Base-by-base conservation (phyloP, 257 asterid species). In the Ligustrum vulgare region DNA sequence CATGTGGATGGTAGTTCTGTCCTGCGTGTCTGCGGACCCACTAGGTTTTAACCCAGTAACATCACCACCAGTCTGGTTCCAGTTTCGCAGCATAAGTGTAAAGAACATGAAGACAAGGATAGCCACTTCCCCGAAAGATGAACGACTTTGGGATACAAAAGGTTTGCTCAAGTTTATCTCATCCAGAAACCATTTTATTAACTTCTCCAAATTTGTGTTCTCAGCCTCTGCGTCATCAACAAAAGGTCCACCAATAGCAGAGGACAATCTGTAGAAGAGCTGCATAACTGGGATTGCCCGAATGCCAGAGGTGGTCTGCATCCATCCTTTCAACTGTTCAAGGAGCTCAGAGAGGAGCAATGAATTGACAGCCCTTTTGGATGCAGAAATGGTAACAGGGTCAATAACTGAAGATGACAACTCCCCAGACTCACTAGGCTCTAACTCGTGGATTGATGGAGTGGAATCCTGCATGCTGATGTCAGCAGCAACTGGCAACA, bases 271-370 rank as follows among this genome's bases (percentile, higher is more conserved):
- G 84, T 93, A 90, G 81, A 95, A 88, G 65, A 95, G 92, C 85
- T 95, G 99, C 97, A 95, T 91, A 73, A 95, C 87, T 35, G 98
- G 99, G 84, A 95, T 89, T 77, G 98, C 97, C 85, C 82, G 89
- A 67, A 89, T 81, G 60, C 98, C 99, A 58, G 97, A 85, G 65
- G 97, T 91, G 75, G 89, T 90, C 79, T 86, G 92, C 91, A 89
- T 91, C 98, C 97, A 93, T 82, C 99, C 99, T 81, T 86, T 93
- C 64, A 95, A 88, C 83, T 95, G 98, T 82, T 87, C 98, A 83
- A 95, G 97, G 74, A 95, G 93, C 89, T 93, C 98, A 37, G 96
- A 87, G 71, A 95, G 97, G 80, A 95, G 90, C 69, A 93, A 84
- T 23, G 98, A 91, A 82, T 95, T 95, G 58, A 95, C 97, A 75